These are phyloP conservation scores for Xylaria intraflava DNA, from an alignment of 495 filamentous ascomycete species.

Conservation along the genomic window DNA sequence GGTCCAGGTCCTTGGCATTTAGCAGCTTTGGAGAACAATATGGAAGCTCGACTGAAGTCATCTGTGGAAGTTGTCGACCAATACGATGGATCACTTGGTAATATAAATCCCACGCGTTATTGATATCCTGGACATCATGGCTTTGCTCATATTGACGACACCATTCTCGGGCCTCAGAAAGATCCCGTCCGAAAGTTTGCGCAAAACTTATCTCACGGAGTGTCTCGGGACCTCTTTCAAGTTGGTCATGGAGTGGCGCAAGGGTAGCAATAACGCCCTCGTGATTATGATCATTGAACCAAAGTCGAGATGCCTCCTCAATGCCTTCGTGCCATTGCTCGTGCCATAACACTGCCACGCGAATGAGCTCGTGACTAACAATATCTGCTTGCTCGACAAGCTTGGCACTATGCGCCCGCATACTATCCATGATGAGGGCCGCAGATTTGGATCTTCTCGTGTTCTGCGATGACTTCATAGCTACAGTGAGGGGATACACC, in stretches of 20 bases:
- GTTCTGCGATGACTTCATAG: conserved; percentile 81
- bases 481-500: conserved; percentile 98
- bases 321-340: conserved; percentile 99
- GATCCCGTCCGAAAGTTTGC: conserved; percentile 93
- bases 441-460: conserved; percentile 77
- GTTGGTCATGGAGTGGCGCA: conserved; percentile 81
- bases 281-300: conserved; percentile 92
- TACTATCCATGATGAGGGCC: conserved; percentile 89
- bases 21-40: conserved; percentile 94
- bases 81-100: conserved; percentile 97
- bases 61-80: conserved; percentile 81
- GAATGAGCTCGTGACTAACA: conserved; percentile 90
- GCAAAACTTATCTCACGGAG: conserved; percentile 93
- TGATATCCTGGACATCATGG: conserved; percentile 84
- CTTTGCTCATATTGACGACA: conserved; percentile 85
- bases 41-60: conserved; percentile 86
- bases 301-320: conserved; percentile 87
- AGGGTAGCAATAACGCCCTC: conserved; percentile 94
- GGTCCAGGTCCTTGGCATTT: conserved; percentile 70
- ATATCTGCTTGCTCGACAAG: conserved; percentile 92
- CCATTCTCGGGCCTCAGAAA: conserved; percentile 91
- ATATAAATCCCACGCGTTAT: conserved; percentile 97
- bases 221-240: conserved; percentile 85
- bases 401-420: conserved; percentile 90
- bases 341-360: conserved; percentile 95